phyloP scores from a whole-genome alignment of 345 rosid genomes.

The Melaleuca alternifolia region DNA sequence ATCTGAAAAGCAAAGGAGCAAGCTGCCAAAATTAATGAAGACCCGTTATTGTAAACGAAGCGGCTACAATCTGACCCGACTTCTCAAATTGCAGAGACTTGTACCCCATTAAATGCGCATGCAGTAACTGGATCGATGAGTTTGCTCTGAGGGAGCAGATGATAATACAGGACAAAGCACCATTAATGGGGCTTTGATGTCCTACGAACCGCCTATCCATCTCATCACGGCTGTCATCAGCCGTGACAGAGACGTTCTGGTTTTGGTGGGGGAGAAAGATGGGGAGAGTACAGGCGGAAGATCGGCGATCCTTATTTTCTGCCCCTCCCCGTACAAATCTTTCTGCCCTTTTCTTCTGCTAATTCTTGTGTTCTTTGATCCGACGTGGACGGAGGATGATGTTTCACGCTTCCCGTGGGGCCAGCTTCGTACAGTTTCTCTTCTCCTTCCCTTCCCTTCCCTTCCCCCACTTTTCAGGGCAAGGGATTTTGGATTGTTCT shows the following conservation, averaged over 20 bases:
- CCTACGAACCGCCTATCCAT: too few relatives aligned
- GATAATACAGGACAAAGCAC: too few relatives aligned
- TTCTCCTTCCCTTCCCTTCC: too few relatives aligned
- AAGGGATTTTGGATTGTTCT: background rate
- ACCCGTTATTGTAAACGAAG: background rate
- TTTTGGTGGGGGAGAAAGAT: background rate
- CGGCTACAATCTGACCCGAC: background rate
- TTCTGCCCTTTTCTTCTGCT: background rate
- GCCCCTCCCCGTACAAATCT: background rate
- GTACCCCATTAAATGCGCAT: too few relatives aligned
- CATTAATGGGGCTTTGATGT: too few relatives aligned
- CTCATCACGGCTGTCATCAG: too few relatives aligned
- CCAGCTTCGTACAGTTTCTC: too few relatives aligned
- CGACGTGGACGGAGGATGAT: background rate
- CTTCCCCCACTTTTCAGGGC: background rate
- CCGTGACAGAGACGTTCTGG: background rate
- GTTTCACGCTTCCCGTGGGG: background rate
- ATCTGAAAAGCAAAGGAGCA: background rate
- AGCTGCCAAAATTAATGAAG: background rate
- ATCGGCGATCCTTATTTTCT: background rate
- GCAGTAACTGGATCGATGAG: too few relatives aligned
- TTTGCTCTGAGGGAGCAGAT: too few relatives aligned
- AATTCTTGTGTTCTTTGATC: background rate
- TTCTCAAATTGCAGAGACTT: background rate
- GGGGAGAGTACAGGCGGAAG: background rate